phyloP scores from a whole-genome alignment of 2,329 filamentous ascomycete species.

The Aspergillus neoniger region DNA sequence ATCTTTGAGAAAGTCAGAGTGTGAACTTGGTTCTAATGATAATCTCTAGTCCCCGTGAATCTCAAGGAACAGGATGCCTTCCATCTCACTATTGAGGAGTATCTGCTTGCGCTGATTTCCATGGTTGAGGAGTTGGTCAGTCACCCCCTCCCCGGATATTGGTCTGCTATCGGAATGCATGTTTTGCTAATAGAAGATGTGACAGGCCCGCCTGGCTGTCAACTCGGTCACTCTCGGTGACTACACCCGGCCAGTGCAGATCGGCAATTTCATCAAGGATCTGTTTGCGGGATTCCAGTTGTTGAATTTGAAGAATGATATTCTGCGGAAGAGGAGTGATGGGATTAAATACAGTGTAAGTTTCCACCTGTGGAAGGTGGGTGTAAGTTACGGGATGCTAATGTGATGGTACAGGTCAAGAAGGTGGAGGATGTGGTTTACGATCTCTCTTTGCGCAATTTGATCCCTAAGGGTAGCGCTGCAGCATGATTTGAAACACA shows the following conservation, averaged over 20 bases:
- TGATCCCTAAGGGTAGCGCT: constrained; percentile 60
- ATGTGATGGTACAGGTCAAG: constrained; percentile 65
- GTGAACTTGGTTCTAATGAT: not conserved
- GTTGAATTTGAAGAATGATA: constrained; percentile 95
- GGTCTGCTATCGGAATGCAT: not conserved
- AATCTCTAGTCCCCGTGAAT: constrained; percentile 74
- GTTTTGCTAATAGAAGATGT: not conserved
- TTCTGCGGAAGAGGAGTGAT: constrained; percentile 81
- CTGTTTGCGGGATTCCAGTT: constrained; percentile 95
- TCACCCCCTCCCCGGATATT: not conserved
- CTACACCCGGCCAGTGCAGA: constrained; percentile 79
- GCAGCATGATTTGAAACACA: constrained; percentile 13
- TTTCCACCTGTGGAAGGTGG: not conserved
- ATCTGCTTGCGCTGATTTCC: constrained; percentile 82
- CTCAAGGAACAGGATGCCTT: constrained; percentile 87
- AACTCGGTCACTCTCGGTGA: constrained; percentile 94
- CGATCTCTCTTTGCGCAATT: constrained; percentile 81
- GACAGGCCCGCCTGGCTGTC: constrained; percentile 78
- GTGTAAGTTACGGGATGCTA: constrained; percentile 2
- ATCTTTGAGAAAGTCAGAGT: constrained; percentile 1
- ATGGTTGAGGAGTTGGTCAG: constrained; percentile 80
- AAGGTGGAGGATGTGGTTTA: constrained; percentile 98
- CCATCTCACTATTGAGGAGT: constrained; percentile 96
- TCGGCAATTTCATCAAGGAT: constrained; percentile 91
- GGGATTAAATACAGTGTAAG: constrained; percentile 84